These are phyloP conservation scores for Collybia nuda DNA, from an alignment of 768 basidiomycete species.

Conservation along the genomic window DNA sequence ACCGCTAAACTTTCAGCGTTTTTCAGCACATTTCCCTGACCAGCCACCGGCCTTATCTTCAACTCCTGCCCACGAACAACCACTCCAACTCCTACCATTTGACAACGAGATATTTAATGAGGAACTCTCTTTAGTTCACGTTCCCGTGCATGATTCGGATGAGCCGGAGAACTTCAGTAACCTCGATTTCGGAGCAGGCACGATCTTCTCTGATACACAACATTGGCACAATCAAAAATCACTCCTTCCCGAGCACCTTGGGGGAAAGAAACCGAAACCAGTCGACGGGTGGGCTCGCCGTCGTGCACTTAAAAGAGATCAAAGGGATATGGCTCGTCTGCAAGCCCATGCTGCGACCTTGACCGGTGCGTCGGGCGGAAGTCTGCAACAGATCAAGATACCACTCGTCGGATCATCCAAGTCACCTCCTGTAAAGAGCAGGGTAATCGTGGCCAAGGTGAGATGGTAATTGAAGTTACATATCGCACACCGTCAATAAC, in stretches of 20 bases:
- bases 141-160: constrained; percentile 13
- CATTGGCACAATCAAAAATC: constrained; percentile 62
- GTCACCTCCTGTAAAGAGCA: not conserved
- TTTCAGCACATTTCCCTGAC: constrained; percentile 22
- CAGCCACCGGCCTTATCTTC: not conserved
- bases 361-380: constrained; percentile 59
- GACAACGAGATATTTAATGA: constrained; percentile 30
- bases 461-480: not conserved
- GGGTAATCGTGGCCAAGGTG: not conserved
- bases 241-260: constrained; percentile 54
- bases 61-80: not conserved
- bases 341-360: constrained; percentile 62
- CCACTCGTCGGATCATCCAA: constrained; percentile 29
- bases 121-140: constrained; percentile 19
- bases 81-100: constrained; percentile 34
- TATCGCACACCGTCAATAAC: not conserved
- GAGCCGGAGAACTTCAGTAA: constrained; percentile 14
- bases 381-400: constrained; percentile 55
- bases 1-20: constrained; percentile 11
- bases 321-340: constrained; percentile 56
- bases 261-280: constrained; percentile 38
- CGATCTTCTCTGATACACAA: constrained; percentile 45
- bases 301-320: constrained; percentile 41
- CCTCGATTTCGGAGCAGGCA: constrained; percentile 38
- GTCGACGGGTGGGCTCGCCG: constrained; percentile 33